phyloP scores from a whole-genome alignment of 768 basidiomycete species.

The Hygrophorus russula region DNA sequence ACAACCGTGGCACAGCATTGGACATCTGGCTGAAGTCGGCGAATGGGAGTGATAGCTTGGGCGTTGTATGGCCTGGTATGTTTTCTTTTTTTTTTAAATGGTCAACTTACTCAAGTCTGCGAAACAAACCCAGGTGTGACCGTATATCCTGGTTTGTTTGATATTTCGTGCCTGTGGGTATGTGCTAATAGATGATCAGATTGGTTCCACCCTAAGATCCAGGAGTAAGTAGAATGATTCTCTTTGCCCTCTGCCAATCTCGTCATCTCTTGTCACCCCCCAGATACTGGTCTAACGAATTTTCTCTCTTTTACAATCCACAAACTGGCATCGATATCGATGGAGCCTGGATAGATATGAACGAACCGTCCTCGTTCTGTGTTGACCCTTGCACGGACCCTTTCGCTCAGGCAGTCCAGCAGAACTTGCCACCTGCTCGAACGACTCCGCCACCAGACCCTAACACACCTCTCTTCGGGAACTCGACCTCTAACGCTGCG shows the following conservation, averaged over 20 bases:
- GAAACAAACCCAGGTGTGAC: slow-evolving; percentile 30
- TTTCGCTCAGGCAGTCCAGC: slow-evolving; percentile 41
- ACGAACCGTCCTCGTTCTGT: slow-evolving; percentile 61
- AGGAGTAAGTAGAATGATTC: slow-evolving; percentile 24
- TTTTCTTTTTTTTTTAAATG: slow-evolving; percentile 2
- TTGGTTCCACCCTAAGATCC: slow-evolving; percentile 48
- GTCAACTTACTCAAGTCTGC: not conserved
- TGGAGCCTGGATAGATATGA: slow-evolving; percentile 71
- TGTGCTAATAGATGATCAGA: slow-evolving; percentile 20
- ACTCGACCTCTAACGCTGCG: slow-evolving; percentile 11
- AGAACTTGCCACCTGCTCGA: slow-evolving; percentile 44
- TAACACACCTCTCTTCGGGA: slow-evolving; percentile 41
- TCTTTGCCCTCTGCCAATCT: not conserved
- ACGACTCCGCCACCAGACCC: slow-evolving; percentile 38
- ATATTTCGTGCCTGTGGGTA: not conserved
- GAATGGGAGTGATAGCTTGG: slow-evolving; percentile 46
- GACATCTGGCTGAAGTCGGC: slow-evolving; percentile 54
- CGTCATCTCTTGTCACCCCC: not conserved
- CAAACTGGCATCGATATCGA: slow-evolving; percentile 51
- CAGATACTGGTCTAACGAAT: slow-evolving; percentile 57
- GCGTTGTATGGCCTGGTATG: slow-evolving; percentile 56
- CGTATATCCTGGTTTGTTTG: slow-evolving; percentile 37
- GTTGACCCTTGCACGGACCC: slow-evolving; percentile 49
- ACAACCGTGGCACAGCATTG: slow-evolving; percentile 36
- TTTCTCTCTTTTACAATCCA: slow-evolving; percentile 42